Percentiles rank a stretch among this genome's conserved stretches.
These are phyloP conservation scores for Ziziphus jujuba DNA, from an alignment of 306 rosid genomes.

Conservation along the genomic window DNA sequence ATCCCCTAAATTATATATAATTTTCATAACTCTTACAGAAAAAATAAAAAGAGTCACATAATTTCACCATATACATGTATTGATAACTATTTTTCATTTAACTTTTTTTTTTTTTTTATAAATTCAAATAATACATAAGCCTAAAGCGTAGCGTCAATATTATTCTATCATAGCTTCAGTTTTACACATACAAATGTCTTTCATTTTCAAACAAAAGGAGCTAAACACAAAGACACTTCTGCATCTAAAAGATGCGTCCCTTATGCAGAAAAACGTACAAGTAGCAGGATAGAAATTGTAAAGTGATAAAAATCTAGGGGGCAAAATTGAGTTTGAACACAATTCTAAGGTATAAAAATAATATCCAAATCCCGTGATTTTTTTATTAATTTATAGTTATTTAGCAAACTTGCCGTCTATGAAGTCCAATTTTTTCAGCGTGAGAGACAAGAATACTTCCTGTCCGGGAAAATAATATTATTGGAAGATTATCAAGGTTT, in stretches of 20 bases:
- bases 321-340: background rate
- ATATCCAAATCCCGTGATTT: background rate
- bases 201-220: conserved; percentile 23
- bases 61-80: background rate
- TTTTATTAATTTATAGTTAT: background rate
- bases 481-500: background rate
- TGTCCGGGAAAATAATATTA: conserved; percentile 6
- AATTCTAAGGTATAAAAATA: background rate
- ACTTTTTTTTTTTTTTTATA: background rate
- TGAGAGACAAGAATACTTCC: conserved; percentile 20
- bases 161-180: background rate
- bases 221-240: conserved; percentile 16
- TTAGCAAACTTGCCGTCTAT: conserved; percentile 23
- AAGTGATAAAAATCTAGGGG: background rate
- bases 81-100: background rate
- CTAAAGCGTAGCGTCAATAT: background rate
- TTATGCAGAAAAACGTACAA: conserved; percentile 2
- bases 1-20: conserved; percentile 4
- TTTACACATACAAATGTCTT: conserved; percentile 10
- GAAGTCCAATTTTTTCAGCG: conserved; percentile 17
- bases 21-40: background rate
- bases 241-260: background rate
- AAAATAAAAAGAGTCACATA: background rate
- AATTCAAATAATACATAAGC: background rate
- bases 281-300: background rate